These are phyloP conservation scores for Solanum habrochaites DNA, from an alignment of 257 asterid species.

Conservation along the genomic window DNA sequence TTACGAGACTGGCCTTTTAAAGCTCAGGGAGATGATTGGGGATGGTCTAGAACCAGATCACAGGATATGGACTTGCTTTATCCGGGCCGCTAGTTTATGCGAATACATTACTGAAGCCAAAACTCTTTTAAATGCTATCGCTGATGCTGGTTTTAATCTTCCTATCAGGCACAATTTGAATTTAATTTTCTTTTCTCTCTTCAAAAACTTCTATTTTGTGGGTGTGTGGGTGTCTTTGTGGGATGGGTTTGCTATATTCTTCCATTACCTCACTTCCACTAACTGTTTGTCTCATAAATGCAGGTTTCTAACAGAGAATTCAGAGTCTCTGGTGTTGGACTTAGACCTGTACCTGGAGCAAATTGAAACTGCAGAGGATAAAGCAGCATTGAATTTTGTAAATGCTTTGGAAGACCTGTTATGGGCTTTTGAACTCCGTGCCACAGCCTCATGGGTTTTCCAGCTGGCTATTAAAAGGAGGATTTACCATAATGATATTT, in stretches of 20 bases:
- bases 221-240: not conserved
- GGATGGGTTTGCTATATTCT: not conserved
- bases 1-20: constrained; percentile 49
- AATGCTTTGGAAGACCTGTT: constrained; percentile 87
- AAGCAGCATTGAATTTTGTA: constrained; percentile 81
- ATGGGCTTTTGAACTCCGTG: constrained; percentile 93
- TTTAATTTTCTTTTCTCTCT: constrained; percentile 2
- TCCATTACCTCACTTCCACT: constrained; percentile 7
- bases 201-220: not conserved
- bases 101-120: constrained; percentile 35
- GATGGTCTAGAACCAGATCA: constrained; percentile 81
- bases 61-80: constrained; percentile 83
- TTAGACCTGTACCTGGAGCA: constrained; percentile 52
- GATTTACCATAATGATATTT: constrained; percentile 52
- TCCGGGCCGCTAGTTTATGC: constrained; percentile 79
- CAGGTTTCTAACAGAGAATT: constrained; percentile 71
- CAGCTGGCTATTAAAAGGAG: constrained; percentile 81
- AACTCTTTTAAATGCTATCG: constrained; percentile 53
- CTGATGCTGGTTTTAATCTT: constrained; percentile 70
- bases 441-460: constrained; percentile 89
- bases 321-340: constrained; percentile 57
- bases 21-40: constrained; percentile 54
- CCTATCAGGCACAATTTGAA: constrained; percentile 50
- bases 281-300: not conserved
- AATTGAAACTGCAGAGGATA: constrained; percentile 59